Percentiles rank a stretch among this genome's conserved stretches.
Evolutionary conservation across 2,329 filamentous ascomycete genomes (phyloP).

Genomic region (Simplicillium aogashimaense): DNA sequence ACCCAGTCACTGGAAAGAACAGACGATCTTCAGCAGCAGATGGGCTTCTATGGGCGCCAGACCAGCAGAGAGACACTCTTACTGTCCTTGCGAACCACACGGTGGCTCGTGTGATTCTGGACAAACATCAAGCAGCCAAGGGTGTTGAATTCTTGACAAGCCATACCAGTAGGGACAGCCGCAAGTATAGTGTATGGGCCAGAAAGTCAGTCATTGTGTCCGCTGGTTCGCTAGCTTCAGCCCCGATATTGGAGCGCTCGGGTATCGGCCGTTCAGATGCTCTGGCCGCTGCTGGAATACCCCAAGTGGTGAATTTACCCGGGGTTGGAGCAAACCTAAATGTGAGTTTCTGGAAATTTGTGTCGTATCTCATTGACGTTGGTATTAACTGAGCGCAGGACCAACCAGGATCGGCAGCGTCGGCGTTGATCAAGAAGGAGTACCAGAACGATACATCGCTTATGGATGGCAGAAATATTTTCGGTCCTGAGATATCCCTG

Average conservation of each 20-base stretch:
- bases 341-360: neutral
- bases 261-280: slow-evolving; percentile 40
- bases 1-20: slow-evolving; percentile 6
- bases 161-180: slow-evolving; percentile 35
- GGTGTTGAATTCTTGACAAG: slow-evolving; percentile 5
- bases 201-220: slow-evolving; percentile 9
- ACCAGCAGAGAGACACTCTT: slow-evolving; percentile 18
- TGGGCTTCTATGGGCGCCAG: slow-evolving; percentile 21
- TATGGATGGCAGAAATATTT: slow-evolving; percentile 9
- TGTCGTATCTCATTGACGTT: too few relatives aligned
- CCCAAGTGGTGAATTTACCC: slow-evolving; percentile 38
- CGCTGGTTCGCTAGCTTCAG: slow-evolving; percentile 8
- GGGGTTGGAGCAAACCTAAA: slow-evolving; percentile 34
- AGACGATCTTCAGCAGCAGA: slow-evolving; percentile 14
- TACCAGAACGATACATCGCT: slow-evolving; percentile 12
- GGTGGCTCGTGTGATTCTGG: slow-evolving; percentile 24
- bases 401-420: slow-evolving; percentile 10
- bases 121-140: slow-evolving; percentile 3
- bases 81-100: slow-evolving; percentile 12
- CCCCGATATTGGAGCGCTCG: slow-evolving; percentile 38
- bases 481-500: slow-evolving; percentile 13
- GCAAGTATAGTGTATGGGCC: slow-evolving; percentile 12
- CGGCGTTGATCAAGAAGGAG: slow-evolving; percentile 9
- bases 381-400: slow-evolving; percentile 4
- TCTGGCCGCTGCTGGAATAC: slow-evolving; percentile 34